These are phyloP conservation scores for Citeromyces hawaiiensis DNA, from an alignment of 1,139 yeast genomes.

Conservation along the genomic window DNA sequence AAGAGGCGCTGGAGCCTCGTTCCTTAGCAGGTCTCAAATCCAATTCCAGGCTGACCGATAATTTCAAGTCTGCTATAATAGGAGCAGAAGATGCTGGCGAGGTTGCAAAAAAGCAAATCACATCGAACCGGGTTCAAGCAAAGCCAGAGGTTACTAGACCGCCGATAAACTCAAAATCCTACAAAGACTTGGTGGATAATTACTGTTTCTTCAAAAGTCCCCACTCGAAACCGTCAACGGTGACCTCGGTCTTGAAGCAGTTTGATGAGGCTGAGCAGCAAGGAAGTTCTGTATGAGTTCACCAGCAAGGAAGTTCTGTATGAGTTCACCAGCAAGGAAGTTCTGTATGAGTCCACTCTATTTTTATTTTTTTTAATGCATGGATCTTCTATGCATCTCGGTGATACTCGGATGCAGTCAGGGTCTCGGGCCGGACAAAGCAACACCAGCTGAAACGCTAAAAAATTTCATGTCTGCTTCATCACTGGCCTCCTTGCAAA, in stretches of 20 bases:
- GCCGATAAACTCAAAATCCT: slow-evolving; percentile 40
- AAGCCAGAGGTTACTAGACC: not conserved
- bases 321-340: too few species aligned
- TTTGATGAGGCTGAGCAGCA: not conserved
- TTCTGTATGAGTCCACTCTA: too few species aligned
- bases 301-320: too few species aligned
- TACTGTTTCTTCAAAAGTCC: slow-evolving; percentile 48
- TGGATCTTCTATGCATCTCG: too few species aligned
- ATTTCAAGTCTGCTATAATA: not conserved
- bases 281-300: too few species aligned
- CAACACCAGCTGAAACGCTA: too few species aligned
- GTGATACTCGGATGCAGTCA: not conserved
- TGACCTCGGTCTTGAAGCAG: slow-evolving; percentile 11
- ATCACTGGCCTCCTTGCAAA: slow-evolving; percentile 5
- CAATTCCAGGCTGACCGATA: not conserved
- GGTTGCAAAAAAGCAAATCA: not conserved
- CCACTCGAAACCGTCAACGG: slow-evolving; percentile 11
- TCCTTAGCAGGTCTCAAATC: not conserved
- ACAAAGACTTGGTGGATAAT: slow-evolving; percentile 55
- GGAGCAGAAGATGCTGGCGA: not conserved
- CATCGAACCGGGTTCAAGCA: too few species aligned
- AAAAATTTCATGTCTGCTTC: not conserved
- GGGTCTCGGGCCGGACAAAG: too few species aligned
- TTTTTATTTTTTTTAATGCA: too few species aligned
- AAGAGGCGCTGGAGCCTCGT: not conserved